Conservation (phyloP, 2,329 filamentous ascomycete species). For the Botryotinia calthae region DNA sequence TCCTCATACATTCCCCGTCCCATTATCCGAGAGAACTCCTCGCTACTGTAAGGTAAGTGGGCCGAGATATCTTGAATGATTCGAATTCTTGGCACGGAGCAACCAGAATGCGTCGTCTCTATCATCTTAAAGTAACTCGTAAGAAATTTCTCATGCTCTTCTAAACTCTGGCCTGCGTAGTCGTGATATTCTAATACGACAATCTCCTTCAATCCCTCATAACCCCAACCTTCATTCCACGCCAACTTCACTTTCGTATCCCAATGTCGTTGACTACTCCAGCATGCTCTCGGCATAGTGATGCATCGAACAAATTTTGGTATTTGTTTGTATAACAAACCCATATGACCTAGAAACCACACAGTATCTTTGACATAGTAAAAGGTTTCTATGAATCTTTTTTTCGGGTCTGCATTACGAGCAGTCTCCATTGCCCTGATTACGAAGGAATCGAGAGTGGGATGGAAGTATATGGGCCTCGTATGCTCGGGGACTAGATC, state of each 20-base stretch:
- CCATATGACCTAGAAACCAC: not conserved
- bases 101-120: not conserved
- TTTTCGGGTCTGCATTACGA: not conserved
- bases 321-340: not conserved
- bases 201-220: not conserved
- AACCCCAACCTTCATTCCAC: not conserved
- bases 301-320: not conserved
- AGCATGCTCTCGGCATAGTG: not conserved
- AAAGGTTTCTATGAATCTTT: not conserved
- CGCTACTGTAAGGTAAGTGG: not conserved
- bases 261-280: not conserved
- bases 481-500: not conserved
- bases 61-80: not conserved
- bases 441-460: not conserved
- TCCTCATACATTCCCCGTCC: not conserved
- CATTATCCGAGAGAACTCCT: fast-evolving
- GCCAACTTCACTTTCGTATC: not conserved
- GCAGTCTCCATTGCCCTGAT: not conserved
- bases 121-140: not conserved
- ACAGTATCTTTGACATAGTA: not conserved
- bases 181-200: not conserved
- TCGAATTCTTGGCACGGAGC: not conserved
- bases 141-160: not conserved
- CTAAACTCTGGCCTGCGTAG: not conserved
- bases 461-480: not conserved